Base-by-base conservation (phyloP, 306 rosid genomes). In the Gynostemma pentaphyllum region DNA sequence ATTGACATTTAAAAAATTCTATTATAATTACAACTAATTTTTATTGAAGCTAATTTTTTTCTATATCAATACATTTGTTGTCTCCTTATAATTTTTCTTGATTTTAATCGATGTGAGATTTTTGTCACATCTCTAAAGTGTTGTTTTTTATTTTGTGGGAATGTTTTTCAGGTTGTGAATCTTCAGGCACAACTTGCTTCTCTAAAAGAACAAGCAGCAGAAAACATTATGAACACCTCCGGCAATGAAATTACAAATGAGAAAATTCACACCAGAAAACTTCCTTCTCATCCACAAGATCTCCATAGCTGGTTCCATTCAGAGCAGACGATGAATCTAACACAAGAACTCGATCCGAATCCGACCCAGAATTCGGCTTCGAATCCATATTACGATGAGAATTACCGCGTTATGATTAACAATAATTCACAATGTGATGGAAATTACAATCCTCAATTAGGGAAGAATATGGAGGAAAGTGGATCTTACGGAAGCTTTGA, bases 151-250 rank as follows among this genome's bases (percentile, higher is more conserved):
- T 19, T 23, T 73, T 22, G 42, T n/a, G n/a, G n/a, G n/a, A 65
- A 72, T 55, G 52, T 45, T 68, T 42, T 30, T 59, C 69, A 94
- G 99, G 97, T 94, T 70, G 88, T 94, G 4, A 94, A 69, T 75
- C 75, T 94, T 61, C 97, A 94, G 74, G 88, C 97, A 56, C 97
- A 94, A 14, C 78, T 94, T 21, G 87, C 95, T 75, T 79, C 68
- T 75, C 73, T 94, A 4, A 94, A 83, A 79, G 90, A 88, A 68
- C 94, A 94, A 81, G 80, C 89, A 46, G 45, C 84, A 14, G 90
- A 84, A 37, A 78, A 74, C 76, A 70, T 79, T 69, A 12, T 69
- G 57, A 84, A 74, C 69, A 75, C 45, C 67, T 78, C 82, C 32
- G 67, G 62, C 54, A 69, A 18, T 6, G 73, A 47, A 75, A 86